phyloP scores from a whole-genome alignment of 495 filamentous ascomycete species.

The Aspergillus steynii region DNA sequence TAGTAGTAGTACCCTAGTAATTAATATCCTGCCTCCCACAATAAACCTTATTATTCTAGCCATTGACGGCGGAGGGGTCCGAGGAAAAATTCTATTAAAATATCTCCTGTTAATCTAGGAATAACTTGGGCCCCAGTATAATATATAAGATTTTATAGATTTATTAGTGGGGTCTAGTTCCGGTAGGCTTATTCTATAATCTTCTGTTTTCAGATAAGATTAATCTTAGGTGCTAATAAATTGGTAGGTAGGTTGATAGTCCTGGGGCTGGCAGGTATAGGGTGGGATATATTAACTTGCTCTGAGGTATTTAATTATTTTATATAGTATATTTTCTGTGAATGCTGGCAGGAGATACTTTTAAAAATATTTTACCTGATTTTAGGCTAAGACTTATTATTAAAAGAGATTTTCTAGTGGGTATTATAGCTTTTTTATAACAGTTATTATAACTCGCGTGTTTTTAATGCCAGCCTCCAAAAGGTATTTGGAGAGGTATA shows the following conservation, averaged over 20 bases:
- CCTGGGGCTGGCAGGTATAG: slow-evolving; percentile 26
- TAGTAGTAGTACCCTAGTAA: slow-evolving; percentile 15
- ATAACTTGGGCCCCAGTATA: slow-evolving; percentile 19
- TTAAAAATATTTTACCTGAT: slow-evolving; percentile 10
- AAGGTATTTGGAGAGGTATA: slow-evolving; percentile 23
- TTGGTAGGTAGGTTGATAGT: slow-evolving; percentile 31
- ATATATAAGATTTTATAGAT: slow-evolving; percentile 31
- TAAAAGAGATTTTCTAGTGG: slow-evolving; percentile 18
- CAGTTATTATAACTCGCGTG: slow-evolving; percentile 25
- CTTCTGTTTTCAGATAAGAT: background rate
- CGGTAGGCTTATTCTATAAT: slow-evolving; percentile 23
- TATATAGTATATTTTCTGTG: slow-evolving; percentile 24
- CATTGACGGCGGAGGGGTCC: slow-evolving; percentile 36
- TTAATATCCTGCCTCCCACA: slow-evolving; percentile 33
- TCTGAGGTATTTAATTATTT: slow-evolving; percentile 27
- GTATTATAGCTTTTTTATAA: slow-evolving; percentile 27
- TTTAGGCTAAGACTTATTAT: slow-evolving; percentile 12
- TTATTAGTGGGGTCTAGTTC: slow-evolving; percentile 35
- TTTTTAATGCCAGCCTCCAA: slow-evolving; percentile 28
- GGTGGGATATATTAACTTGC: slow-evolving; percentile 22
- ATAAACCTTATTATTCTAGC: slow-evolving; percentile 35
- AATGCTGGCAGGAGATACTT: slow-evolving; percentile 12
- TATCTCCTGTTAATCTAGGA: slow-evolving; percentile 34
- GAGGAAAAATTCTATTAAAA: slow-evolving; percentile 35
- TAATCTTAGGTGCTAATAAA: slow-evolving; percentile 5